Evolutionary conservation across 2,329 filamentous ascomycete species (phyloP).

Genomic region (Parascedosporium putredinis): DNA sequence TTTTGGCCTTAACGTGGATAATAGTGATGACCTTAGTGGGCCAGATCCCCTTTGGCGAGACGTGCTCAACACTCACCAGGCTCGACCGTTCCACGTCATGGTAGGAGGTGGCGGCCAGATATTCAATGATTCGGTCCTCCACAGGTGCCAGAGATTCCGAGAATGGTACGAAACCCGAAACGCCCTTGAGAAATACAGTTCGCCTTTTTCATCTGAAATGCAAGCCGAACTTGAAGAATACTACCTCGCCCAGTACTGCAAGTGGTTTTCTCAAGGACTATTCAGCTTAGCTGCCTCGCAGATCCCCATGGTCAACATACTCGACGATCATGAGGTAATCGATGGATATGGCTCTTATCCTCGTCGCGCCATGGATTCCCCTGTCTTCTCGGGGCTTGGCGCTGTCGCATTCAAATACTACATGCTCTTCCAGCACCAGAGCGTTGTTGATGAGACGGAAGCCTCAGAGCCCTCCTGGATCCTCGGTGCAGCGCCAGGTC

Average conservation of each 20-base stretch:
- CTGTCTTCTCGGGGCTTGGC: constrained; percentile 82
- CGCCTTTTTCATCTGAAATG: constrained; percentile 69
- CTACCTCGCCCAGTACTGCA: constrained; percentile 78
- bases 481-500: constrained; percentile 66
- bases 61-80: constrained; percentile 85
- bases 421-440: constrained; percentile 96
- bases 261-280: constrained; percentile 94
- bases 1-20: constrained; percentile 69
- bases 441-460: constrained; percentile 68
- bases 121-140: constrained; percentile 80
- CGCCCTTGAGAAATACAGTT: constrained; percentile 65
- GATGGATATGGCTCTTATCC: constrained; percentile 91
- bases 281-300: constrained; percentile 89
- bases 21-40: constrained; percentile 67
- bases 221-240: constrained; percentile 81
- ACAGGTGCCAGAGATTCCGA: constrained; percentile 64
- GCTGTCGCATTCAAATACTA: constrained; percentile 97
- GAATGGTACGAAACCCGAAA: constrained; percentile 80
- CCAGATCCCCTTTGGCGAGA: constrained; percentile 97
- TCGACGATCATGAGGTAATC: constrained; percentile 88
- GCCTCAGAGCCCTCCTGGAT: constrained; percentile 85
- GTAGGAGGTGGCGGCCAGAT: constrained; percentile 94
- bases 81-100: constrained; percentile 94
- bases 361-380: constrained; percentile 80
- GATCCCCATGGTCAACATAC: constrained; percentile 98